These are phyloP conservation scores for Fusarium piperis DNA, from an alignment of 2,329 filamentous ascomycete genomes.

Conservation along the genomic window DNA sequence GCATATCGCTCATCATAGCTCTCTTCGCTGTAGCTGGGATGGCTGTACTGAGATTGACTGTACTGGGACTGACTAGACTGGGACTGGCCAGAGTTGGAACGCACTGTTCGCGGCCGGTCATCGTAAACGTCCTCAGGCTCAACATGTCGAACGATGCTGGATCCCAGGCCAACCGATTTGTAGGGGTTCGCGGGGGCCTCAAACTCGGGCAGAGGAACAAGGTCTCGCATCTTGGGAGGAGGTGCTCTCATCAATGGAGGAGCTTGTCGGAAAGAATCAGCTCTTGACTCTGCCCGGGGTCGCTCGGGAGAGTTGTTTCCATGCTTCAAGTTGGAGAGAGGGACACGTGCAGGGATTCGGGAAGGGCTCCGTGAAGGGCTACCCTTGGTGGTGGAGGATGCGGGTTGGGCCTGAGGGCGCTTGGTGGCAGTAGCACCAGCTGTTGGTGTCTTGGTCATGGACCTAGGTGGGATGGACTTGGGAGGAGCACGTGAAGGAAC, in stretches of 20 bases:
- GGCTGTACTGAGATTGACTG: slow-evolving; percentile 37
- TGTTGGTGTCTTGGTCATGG: slow-evolving; percentile 65
- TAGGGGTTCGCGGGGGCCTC: slow-evolving; percentile 62
- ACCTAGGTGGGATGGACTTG: slow-evolving; percentile 51
- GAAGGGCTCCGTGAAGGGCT: slow-evolving; percentile 49
- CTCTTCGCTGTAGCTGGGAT: slow-evolving; percentile 50
- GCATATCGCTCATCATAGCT: slow-evolving; percentile 50
- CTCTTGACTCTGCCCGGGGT: slow-evolving; percentile 54
- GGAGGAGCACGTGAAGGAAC: slow-evolving; percentile 39
- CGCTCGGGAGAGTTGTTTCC: slow-evolving; percentile 87
- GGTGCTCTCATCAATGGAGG: slow-evolving; percentile 70
- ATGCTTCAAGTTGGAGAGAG: slow-evolving; percentile 74
- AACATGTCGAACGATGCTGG: slow-evolving; percentile 67
- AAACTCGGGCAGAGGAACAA: slow-evolving; percentile 64
- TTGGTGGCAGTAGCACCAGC: slow-evolving; percentile 47
- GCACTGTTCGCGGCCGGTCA: slow-evolving; percentile 59
- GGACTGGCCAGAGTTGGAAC: slow-evolving; percentile 53
- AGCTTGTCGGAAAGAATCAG: slow-evolving; percentile 61
- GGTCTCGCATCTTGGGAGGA: slow-evolving; percentile 92
- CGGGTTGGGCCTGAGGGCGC: slow-evolving; percentile 39
- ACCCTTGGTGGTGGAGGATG: slow-evolving; percentile 40
- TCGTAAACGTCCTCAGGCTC: slow-evolving; percentile 89
- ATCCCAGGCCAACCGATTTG: slow-evolving; percentile 57
- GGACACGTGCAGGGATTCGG: slow-evolving; percentile 75
- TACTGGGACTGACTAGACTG: slow-evolving; percentile 19